Conservation (phyloP, 2,329 filamentous ascomycete genomes). For the Fusarium sp. region DNA sequence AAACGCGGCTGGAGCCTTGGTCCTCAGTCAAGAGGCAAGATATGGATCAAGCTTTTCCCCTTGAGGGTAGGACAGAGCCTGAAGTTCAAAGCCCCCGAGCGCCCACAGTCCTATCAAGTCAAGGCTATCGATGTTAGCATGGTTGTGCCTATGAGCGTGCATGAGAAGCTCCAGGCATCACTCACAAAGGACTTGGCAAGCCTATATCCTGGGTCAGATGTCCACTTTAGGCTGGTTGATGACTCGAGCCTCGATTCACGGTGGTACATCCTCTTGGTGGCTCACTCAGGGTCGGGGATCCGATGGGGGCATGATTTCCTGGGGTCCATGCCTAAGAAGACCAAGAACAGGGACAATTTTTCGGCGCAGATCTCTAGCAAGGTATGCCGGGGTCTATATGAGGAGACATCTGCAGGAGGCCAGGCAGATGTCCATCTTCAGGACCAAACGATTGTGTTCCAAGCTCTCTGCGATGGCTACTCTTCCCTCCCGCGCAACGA, state of each 20-base stretch:
- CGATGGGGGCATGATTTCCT: constrained; percentile 62
- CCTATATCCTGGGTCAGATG: constrained; percentile 56
- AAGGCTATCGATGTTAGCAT: constrained; percentile 62
- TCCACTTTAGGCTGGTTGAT: constrained; percentile 59
- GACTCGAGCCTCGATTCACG: constrained; percentile 62
- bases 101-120: constrained; percentile 50
- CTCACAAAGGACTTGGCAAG: constrained; percentile 53
- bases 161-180: constrained; percentile 52
- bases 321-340: constrained; percentile 54
- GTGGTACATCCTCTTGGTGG: constrained; percentile 68
- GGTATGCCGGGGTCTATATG: constrained; percentile 58
- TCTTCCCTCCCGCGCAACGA: constrained; percentile 57
- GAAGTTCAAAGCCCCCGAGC: constrained; percentile 44
- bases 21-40: constrained; percentile 51
- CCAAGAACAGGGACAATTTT: constrained; percentile 40
- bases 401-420: constrained; percentile 57
- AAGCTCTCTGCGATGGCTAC: constrained; percentile 64
- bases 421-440: constrained; percentile 68
- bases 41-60: constrained; percentile 55
- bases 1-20: constrained; percentile 64
- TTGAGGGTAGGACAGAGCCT: constrained; percentile 50
- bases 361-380: constrained; percentile 56
- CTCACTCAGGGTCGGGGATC: constrained; percentile 56
- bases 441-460: constrained; percentile 70
- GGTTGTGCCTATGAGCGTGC: constrained; percentile 58